phyloP scores from a whole-genome alignment of 768 basidiomycete species.

The Boletales sp. region DNA sequence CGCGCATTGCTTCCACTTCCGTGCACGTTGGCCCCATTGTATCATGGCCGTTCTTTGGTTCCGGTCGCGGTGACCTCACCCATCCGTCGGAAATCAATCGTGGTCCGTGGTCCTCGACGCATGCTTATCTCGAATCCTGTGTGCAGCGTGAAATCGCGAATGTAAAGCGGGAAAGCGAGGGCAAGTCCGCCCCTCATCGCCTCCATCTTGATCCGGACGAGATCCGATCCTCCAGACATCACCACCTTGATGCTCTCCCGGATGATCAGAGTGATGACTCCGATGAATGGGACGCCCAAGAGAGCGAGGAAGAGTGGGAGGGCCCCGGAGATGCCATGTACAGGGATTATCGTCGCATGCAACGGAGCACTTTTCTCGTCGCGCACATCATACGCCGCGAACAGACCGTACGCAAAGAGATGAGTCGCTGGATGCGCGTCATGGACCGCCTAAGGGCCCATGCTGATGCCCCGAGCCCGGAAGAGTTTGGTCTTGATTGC shows the following conservation, averaged over 20 bases:
- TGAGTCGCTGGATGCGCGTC: constrained; percentile 63
- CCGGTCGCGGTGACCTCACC: constrained; percentile 67
- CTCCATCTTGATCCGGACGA: constrained; percentile 82
- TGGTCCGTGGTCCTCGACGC: constrained; percentile 70
- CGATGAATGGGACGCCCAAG: constrained; percentile 75
- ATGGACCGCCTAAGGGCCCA: constrained; percentile 55
- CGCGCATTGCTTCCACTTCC: constrained; percentile 16
- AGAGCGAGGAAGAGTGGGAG: constrained; percentile 74
- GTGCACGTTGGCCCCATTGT: constrained; percentile 76
- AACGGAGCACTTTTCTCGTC: constrained; percentile 74
- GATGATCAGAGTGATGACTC: constrained; percentile 74
- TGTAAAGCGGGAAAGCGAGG: constrained; percentile 77
- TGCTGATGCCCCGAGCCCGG: constrained; percentile 31
- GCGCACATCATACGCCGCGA: constrained; percentile 67
- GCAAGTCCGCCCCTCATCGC: constrained; percentile 68
- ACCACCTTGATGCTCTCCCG: constrained; percentile 61
- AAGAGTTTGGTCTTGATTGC: constrained; percentile 78
- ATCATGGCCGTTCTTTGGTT: constrained; percentile 90
- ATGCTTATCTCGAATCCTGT: constrained; percentile 63
- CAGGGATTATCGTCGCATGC: constrained; percentile 77
- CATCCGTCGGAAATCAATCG: constrained; percentile 71
- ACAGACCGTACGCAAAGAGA: constrained; percentile 61
- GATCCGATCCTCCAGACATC: constrained; percentile 67
- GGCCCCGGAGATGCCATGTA: constrained; percentile 79
- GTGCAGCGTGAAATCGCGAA: constrained; percentile 66